phyloP scores from a whole-genome alignment of 768 basidiomycete species.

The Coprinopsis marcescibilis region DNA sequence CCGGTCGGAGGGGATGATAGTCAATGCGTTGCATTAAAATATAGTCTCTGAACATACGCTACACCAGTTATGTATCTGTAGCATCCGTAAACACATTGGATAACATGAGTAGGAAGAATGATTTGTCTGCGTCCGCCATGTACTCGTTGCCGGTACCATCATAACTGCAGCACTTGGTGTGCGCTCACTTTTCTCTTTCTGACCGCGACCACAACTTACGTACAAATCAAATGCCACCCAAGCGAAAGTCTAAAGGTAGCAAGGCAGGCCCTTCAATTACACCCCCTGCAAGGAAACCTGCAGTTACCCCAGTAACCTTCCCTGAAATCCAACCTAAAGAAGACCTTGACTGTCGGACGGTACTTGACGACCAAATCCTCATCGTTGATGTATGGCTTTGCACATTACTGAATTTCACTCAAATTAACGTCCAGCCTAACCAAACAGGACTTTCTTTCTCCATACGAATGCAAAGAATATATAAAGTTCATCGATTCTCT shows the following conservation, averaged over 20 bases:
- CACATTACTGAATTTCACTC: neutral
- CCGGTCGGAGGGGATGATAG: too few species aligned
- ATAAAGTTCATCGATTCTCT: constrained; percentile 54
- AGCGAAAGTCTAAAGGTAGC: constrained; percentile 12
- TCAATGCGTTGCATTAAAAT: too few species aligned
- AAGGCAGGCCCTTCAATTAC: constrained; percentile 13
- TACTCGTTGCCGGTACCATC: too few species aligned
- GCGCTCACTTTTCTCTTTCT: too few species aligned
- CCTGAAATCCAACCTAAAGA: constrained; percentile 41
- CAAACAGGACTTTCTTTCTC: constrained; percentile 47
- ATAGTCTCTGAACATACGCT: too few species aligned
- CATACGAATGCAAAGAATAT: constrained; percentile 56
- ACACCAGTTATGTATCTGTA: too few species aligned
- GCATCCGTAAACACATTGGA: too few species aligned
- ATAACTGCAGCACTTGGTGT: too few species aligned
- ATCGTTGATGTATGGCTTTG: constrained; percentile 48
- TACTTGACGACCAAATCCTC: constrained; percentile 63
- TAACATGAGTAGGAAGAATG: too few species aligned
- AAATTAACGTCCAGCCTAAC: neutral
- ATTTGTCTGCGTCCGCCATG: too few species aligned
- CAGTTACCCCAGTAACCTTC: constrained; percentile 25
- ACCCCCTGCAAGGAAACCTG: neutral
- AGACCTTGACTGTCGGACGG: constrained; percentile 36
- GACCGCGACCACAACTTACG: too few species aligned
- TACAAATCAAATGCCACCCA: constrained; percentile 21